These are phyloP conservation scores for Cynanchum wilfordii DNA, from an alignment of 257 asterid genomes.

Conservation along the genomic window DNA sequence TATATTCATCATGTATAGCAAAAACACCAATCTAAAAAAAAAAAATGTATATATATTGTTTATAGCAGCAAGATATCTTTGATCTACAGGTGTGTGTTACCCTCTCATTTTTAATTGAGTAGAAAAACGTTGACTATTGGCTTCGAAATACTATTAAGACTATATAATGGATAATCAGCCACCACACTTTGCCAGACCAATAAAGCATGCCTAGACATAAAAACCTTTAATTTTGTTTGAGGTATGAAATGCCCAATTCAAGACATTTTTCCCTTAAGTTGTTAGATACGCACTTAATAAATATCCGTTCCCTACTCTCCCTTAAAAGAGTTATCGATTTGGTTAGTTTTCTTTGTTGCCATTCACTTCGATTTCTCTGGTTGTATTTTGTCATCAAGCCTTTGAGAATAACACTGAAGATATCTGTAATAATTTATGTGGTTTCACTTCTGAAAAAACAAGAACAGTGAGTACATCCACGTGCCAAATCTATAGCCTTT, in stretches of 20 bases:
- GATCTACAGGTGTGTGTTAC: not conserved
- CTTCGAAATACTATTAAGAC: not conserved
- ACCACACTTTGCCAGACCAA: not conserved
- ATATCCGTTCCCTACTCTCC: too few relatives aligned
- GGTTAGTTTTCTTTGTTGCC: too few relatives aligned
- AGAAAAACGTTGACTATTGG: not conserved
- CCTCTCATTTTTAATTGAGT: not conserved
- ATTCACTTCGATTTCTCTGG: too few relatives aligned
- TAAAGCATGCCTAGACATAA: too few relatives aligned
- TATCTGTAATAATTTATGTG: not conserved
- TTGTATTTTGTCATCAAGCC: not conserved
- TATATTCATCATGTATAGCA: constrained; percentile 13
- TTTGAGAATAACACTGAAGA: not conserved
- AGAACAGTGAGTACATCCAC: not conserved
- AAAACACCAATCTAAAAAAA: not conserved
- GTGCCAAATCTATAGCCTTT: constrained; percentile 37
- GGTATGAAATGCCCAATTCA: not conserved
- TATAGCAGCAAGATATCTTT: not conserved
- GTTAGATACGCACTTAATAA: not conserved
- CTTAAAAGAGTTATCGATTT: too few relatives aligned
- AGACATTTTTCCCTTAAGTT: not conserved
- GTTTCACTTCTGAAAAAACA: not conserved
- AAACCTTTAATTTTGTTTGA: not conserved
- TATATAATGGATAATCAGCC: too few relatives aligned
- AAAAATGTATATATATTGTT: not conserved